Percentiles rank a stretch among this genome's conserved stretches.
Evolutionary conservation across 139 green algal species (phyloP).

Genomic region (Tetraselmis chui): DNA sequence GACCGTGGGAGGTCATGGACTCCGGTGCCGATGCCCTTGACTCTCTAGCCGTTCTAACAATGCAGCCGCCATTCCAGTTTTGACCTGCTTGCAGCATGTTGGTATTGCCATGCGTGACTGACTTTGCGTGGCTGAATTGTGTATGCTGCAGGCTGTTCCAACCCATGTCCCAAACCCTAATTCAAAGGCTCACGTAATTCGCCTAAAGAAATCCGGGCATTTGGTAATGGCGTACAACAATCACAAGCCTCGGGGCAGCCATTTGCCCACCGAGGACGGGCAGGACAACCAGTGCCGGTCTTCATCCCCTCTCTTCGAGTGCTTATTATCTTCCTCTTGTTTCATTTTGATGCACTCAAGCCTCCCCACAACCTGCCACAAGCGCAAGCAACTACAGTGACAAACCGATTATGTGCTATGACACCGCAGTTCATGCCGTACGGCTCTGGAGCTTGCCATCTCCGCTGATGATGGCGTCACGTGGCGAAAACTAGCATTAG

Average conservation of each 20-base stretch:
- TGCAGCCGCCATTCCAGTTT: too few relatives aligned
- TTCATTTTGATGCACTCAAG: too few relatives aligned
- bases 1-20: not conserved
- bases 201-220: not conserved
- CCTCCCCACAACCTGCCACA: too few relatives aligned
- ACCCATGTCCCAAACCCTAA: not conserved
- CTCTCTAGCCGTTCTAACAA: too few relatives aligned
- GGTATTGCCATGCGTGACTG: too few relatives aligned
- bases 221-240: not conserved
- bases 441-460: not conserved
- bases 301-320: too few relatives aligned
- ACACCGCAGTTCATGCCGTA: not conserved
- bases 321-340: too few relatives aligned
- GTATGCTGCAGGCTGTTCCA: not conserved
- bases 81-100: too few relatives aligned
- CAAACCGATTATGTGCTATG: too few relatives aligned
- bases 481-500: not conserved
- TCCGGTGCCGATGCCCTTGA: too few relatives aligned
- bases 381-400: too few relatives aligned
- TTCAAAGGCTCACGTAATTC: not conserved
- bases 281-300: not conserved
- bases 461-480: not conserved
- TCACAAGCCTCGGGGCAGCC: not conserved
- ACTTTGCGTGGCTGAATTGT: too few relatives aligned
- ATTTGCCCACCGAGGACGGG: not conserved